Percentiles rank a stretch among this genome's conserved stretches.
phyloP scores from a whole-genome alignment of 371 early-diverging fungal genomes.

The Entomophthora muscae region DNA sequence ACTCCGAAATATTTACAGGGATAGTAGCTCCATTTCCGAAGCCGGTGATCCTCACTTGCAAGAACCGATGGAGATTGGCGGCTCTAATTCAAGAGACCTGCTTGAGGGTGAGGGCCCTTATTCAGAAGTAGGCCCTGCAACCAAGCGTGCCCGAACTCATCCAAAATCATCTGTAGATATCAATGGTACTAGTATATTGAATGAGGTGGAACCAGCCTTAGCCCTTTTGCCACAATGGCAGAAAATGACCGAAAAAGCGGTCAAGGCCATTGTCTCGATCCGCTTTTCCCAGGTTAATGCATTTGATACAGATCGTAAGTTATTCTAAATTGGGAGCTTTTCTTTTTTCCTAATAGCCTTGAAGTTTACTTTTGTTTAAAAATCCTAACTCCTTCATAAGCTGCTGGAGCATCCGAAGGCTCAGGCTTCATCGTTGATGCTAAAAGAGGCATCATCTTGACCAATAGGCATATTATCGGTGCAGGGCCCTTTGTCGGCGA shows the following conservation, averaged over 20 bases:
- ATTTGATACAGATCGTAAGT: constrained; percentile 59
- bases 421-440: constrained; percentile 91
- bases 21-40: background rate
- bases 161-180: background rate
- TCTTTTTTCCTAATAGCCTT: too few species aligned
- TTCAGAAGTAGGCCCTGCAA: background rate
- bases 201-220: background rate
- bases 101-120: background rate
- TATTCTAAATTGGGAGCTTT: background rate
- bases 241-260: constrained; percentile 37
- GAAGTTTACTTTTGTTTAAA: background rate
- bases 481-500: constrained; percentile 71
- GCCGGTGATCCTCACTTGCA: background rate
- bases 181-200: background rate
- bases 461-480: constrained; percentile 80
- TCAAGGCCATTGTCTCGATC: constrained; percentile 59
- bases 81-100: background rate
- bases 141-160: background rate
- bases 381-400: constrained; percentile 8
- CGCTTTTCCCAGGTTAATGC: constrained; percentile 53
- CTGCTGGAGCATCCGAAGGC: constrained; percentile 29
- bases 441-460: constrained; percentile 63
- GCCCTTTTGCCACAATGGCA: constrained; percentile 27
- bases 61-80: background rate
- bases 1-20: background rate